phyloP scores from a whole-genome alignment of 2,329 filamentous ascomycete species.

The Talaromyces sp. region DNA sequence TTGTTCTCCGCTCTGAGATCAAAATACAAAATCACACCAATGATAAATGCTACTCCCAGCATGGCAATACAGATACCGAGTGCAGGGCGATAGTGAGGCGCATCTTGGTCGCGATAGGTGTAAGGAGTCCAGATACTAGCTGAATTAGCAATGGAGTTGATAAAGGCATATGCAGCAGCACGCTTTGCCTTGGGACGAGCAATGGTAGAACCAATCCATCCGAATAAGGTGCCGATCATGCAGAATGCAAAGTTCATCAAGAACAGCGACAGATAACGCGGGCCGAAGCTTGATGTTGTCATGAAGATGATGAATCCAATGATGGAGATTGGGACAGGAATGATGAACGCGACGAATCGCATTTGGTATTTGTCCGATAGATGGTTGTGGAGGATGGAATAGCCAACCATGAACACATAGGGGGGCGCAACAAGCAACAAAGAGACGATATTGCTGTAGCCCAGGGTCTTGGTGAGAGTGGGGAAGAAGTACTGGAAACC shows the following conservation, averaged over 20 bases:
- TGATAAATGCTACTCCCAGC: conserved; percentile 34
- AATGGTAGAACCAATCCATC: conserved; percentile 52
- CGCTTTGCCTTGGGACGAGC: conserved; percentile 54
- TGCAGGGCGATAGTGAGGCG: conserved; percentile 40
- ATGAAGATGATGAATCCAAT: conserved; percentile 55
- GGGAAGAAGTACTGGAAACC: conserved; percentile 59
- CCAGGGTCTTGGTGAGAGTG: conserved; percentile 47
- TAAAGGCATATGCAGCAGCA: conserved; percentile 53
- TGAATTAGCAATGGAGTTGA: conserved; percentile 54
- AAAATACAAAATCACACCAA: conserved; percentile 37
- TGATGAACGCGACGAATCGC: conserved; percentile 53
- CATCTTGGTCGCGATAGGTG: conserved; percentile 43
- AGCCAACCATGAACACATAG: conserved; percentile 53
- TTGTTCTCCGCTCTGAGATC: conserved; percentile 48
- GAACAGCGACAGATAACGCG: conserved; percentile 56
- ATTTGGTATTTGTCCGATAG: conserved; percentile 44
- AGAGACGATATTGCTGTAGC: conserved; percentile 45
- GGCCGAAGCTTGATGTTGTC: conserved; percentile 49
- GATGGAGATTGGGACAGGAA: conserved; percentile 52
- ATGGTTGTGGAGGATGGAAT: conserved; percentile 44
- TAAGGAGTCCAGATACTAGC: conserved; percentile 53
- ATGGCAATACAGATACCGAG: conserved; percentile 44
- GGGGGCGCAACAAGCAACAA: conserved; percentile 53
- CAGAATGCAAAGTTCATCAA: conserved; percentile 56
- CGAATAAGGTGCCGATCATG: conserved; percentile 50